Evolutionary conservation across 192 early-diverging fungal species (phyloP), one percentile per base, ranked within the genome.

Genomic region (Backusella psychrophila): DNA sequence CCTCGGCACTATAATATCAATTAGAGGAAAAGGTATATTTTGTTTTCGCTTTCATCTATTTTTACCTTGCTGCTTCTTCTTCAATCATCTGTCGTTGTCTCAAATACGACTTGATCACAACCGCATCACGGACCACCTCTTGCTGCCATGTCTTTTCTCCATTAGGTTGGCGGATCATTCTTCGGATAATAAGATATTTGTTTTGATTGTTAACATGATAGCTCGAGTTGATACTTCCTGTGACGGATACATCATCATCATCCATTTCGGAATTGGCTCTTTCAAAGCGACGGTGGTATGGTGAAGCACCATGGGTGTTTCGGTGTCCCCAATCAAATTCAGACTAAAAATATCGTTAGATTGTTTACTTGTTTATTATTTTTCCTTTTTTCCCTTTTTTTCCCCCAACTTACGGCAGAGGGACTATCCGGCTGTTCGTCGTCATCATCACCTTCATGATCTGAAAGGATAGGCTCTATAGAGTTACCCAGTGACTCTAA

Each of bases 61-160:
- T 78, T 44, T 82, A 86, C 86, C 75, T 84, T 39, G 71, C 75
- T 4, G 78, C 75, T 42, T 87, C 83, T 72, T 89, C 90, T 77
- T 97, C 95, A 77, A 96, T 95, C 70, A 95, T 79, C 46, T 90
- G 88, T 6, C 94, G 85, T 59, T 99, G 94, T 12, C 94, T 86
- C 73, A 97, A 81, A 72, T 99, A 99, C 21, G 94, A 93, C 75
- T 96, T 96, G 41, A 97, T 93, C 1, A 99, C 94, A 3, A 91
- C 86, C 26, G 86, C 83, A 74, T 98, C 96, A 7, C 87, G 90
- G 14, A 99, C 86, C 1, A 94, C 88, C 76, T 97, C 96, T n/a
- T 87, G 84, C 63, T 91, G 89, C 92, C 92, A 94, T 66, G 86
- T 87, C 15, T 87, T 76, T 73, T 93, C 91, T 3, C 93, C 93